Percentiles rank a stretch among this genome's conserved stretches.
Evolutionary conservation across 2,329 filamentous ascomycete species (phyloP).

Genomic region (Aphanoascus verrucosus): DNA sequence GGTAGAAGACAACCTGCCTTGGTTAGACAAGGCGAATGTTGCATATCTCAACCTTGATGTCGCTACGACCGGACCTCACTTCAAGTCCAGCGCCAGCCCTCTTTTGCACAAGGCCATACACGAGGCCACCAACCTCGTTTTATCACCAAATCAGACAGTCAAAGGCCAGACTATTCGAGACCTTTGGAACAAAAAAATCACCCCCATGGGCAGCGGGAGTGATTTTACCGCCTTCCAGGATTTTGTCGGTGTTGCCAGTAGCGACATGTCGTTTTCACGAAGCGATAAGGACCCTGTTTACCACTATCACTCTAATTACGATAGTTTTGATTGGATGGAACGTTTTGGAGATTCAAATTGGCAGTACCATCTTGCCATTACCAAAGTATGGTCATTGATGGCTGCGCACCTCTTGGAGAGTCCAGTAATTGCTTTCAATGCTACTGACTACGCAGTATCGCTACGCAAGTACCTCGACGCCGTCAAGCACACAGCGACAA

Average conservation of each 20-base stretch:
- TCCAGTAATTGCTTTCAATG: conserved; percentile 53
- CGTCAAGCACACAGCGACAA: conserved; percentile 19
- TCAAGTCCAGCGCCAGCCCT: conserved; percentile 58
- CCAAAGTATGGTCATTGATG: conserved; percentile 54
- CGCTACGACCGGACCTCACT: conserved; percentile 54
- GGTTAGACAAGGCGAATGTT: conserved; percentile 61
- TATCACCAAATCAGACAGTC: conserved; percentile 63
- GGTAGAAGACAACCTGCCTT: conserved; percentile 81
- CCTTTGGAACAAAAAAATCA: conserved; percentile 52
- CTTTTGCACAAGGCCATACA: conserved; percentile 63
- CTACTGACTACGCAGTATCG: conserved; percentile 52
- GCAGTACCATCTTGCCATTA: conserved; percentile 51
- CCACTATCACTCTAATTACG: conserved; percentile 77
- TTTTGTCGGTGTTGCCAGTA: conserved; percentile 54
- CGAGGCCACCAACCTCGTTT: conserved; percentile 53
- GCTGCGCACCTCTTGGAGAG: conserved; percentile 52
- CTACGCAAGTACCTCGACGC: conserved; percentile 38
- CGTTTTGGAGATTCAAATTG: conserved; percentile 58
- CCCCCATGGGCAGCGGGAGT: conserved; percentile 60
- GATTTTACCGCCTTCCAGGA: conserved; percentile 69
- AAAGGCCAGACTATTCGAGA: conserved; percentile 60
- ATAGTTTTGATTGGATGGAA: conserved; percentile 75
- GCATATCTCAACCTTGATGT: conserved; percentile 83
- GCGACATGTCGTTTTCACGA: conserved; percentile 52
- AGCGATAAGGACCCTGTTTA: conserved; percentile 43